phyloP scores from a whole-genome alignment of 805 yeast genomes.

The Candida ponderosae region DNA sequence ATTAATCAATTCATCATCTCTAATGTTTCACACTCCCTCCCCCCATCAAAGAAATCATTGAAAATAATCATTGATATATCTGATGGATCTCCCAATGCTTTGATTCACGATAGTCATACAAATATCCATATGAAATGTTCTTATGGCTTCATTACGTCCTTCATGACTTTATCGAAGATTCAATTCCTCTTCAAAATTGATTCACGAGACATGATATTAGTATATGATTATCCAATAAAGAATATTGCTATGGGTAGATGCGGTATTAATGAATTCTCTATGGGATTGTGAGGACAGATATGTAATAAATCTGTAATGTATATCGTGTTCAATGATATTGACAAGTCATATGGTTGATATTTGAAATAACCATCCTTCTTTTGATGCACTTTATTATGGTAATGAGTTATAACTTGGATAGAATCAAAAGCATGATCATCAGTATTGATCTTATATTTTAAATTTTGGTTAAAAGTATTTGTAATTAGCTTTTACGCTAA shows the following conservation, averaged over 20 bases:
- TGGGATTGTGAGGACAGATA: no score
- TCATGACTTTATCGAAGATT: slow-evolving; percentile 44
- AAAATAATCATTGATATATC: slow-evolving; percentile 75
- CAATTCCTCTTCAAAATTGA: slow-evolving; percentile 62
- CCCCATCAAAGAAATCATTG: slow-evolving; percentile 69
- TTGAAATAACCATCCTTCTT: no score
- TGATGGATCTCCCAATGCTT: slow-evolving; percentile 84
- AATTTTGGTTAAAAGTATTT: no score
- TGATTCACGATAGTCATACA: slow-evolving; percentile 92
- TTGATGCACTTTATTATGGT: no score
- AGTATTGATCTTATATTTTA: no score
- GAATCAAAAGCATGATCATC: no score
- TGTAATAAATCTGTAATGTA: no score
- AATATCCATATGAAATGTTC: slow-evolving; percentile 66
- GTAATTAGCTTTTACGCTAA: no score
- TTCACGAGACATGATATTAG: slow-evolving; percentile 78
- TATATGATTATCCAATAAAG: slow-evolving; percentile 86
- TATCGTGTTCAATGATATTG: no score
- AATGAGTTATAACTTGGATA: no score
- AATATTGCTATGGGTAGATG: slow-evolving; percentile 81
- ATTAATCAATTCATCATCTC: slow-evolving; percentile 54
- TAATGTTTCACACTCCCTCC: slow-evolving; percentile 41
- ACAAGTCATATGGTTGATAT: no score
- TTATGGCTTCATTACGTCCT: slow-evolving; percentile 39
- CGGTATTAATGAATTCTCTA: no score